Conservation (phyloP, 1,284 basidiomycete genomes). For the Irpex rosettiformis region DNA sequence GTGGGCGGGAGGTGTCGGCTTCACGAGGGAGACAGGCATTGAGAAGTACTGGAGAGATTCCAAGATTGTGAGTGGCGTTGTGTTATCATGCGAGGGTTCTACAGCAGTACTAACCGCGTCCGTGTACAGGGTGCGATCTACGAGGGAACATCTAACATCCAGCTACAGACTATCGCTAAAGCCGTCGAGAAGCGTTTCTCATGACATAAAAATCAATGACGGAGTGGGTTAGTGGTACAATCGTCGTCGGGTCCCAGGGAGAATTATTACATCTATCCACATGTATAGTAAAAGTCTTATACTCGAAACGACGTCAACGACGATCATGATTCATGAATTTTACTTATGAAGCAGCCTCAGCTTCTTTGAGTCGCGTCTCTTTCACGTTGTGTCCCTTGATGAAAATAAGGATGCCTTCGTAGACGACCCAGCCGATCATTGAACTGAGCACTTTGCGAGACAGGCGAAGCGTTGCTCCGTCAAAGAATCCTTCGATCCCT, state of each 20-base stretch:
- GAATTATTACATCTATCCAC: too few relatives aligned
- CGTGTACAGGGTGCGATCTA: conserved; percentile 81
- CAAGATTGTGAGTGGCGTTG: conserved; percentile 73
- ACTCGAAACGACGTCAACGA: not conserved
- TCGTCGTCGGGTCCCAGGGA: too few relatives aligned
- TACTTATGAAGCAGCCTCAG: not conserved
- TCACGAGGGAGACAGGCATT: conserved; percentile 91
- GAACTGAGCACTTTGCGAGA: conserved; percentile 88
- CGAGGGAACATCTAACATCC: conserved; percentile 96
- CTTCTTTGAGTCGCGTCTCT: too few relatives aligned
- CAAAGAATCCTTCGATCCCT: conserved; percentile 78
- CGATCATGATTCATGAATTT: not conserved
- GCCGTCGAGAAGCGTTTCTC: conserved; percentile 75
- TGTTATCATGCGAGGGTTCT: conserved; percentile 4
- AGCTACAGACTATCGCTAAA: conserved; percentile 95
- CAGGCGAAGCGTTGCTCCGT: conserved; percentile 80
- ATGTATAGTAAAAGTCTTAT: too few relatives aligned
- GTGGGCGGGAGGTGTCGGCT: conserved; percentile 92
- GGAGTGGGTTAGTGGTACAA: too few relatives aligned
- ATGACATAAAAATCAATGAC: conserved; percentile 24
- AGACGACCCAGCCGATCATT: conserved; percentile 90
- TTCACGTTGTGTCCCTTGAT: conserved; percentile 32
- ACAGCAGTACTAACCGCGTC: not conserved
- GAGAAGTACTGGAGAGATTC: conserved; percentile 96
- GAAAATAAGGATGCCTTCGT: conserved; percentile 76